Base-by-base conservation (phyloP, 306 rosid species). In the Erythrophleum fordii region DNA sequence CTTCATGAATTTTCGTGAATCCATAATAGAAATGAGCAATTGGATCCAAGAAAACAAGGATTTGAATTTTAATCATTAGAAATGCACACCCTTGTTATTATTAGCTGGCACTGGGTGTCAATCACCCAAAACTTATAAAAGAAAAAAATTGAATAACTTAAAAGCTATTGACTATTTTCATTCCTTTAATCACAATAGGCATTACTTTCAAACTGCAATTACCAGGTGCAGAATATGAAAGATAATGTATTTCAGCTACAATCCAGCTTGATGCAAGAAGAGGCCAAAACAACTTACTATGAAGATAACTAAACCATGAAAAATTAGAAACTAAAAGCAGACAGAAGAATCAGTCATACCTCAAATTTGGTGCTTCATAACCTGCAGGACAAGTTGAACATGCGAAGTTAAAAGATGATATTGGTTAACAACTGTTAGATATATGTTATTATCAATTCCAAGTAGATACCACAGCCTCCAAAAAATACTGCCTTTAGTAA, bases 331-430 rank as follows among this genome's bases (percentile, higher is more conserved):
- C 49, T n/a, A 67, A 46, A 55, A 76, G 68, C 56, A 37, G 58
- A 29, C 13, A 46, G 6, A 34, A 14, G n/a, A 65, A 31, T 41
- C 46, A 35, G 58, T 26, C 75, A 52, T 83, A 93, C 95, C 97
- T 93, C 83, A 91, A 83, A 68, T 83, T 88, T 66, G 98, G 98
- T 2, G 97, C 93, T 82, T 93, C 92, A 86, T 83, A 89, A 41
- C 98, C 95, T 91, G 91, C 76, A 90, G 42, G 59, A 79, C n/a
- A 81, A 84, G 31, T 46, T 11, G 45, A 55, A 52, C 61, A 39
- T 13, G 41, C 7, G 34, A 58, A 58, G 34, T 85, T 77, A 77
- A 58, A 48, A 49, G 11, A 79, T 61, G 65, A 49, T 26, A 69
- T 62, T 53, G 66, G 26, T 60, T 25, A 11, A 13, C 20, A 39